Base-by-base conservation (phyloP, 768 basidiomycete genomes). In the Hydnum rufescens region DNA sequence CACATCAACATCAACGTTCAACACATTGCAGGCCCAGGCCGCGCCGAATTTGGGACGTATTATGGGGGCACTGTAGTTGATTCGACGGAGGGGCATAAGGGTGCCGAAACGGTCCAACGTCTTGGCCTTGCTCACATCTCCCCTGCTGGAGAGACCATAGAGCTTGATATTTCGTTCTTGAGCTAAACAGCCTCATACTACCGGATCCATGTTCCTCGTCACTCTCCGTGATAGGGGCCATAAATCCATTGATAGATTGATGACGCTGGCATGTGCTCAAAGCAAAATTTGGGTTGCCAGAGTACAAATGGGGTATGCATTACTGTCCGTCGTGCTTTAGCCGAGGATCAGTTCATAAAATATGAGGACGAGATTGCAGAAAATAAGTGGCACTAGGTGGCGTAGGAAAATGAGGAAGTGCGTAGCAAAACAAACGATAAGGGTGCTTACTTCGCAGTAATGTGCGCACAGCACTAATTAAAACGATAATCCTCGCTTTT, bases 381-480 rank as follows among this genome's bases (percentile, higher is more conserved):
- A 78, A 63, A 97, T 96, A 42, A 97, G 70, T 32, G 92, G 92
- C 73, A 97, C 92, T 97, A n/a, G n/a, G n/a, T 60, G n/a, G 52
- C 51, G 50, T 19, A 28, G 1, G 13, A 19, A 34, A 0, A 55
- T 58, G 22, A 59, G 59, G 6, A 29, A 49, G 48, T 53, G 32
- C 42, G 43, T 51, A 54, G 51, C 47, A 29, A 50, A 53, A 51
- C 42, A 34, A 52, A 26, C 32, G 51, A 44, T 32, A 59, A 58
- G 53, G 16, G 58, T 32, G 78, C 92, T 71, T 64, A 99, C 93
- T 89, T 65, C 93, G 78, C 86, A 97, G 87, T 60, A 99, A 72
- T 44, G 93, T 97, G 67, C 93, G 74, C 55, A 96, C 89, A 32
- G 93, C 93, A 59, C 83, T 77, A 57, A 96, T 95, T 60, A 99